Base-by-base conservation (phyloP, 257 asterid species). In the Gardenia jasminoides region DNA sequence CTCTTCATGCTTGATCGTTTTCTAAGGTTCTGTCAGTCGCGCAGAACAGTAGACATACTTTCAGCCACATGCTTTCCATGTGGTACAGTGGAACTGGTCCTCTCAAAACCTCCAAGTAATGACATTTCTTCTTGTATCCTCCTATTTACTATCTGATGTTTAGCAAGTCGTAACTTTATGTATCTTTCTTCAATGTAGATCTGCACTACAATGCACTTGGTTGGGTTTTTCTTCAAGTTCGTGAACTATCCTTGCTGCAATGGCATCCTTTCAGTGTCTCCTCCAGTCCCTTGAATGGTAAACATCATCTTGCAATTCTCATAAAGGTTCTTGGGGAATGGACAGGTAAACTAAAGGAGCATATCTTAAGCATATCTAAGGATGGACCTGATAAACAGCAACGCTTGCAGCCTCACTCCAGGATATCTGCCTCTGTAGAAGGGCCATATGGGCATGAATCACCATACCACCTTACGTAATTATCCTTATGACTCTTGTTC, bases 371-470 rank as follows among this genome's bases (percentile, higher is more conserved):
- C 54, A 36, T 70, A 5, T 72, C 91, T 6, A 81, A 85, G 75
- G 83, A 83, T 36, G 84, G 78, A 36, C 20, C 80, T 24, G 74
- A 81, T 46, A 74, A 80, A 78, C 84, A 68, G 66, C 85, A 52
- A 20, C 83, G 84, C 43, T 39, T 88, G 78, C 84, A 52, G 74
- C 78, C 78, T 70, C 52, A 48, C 7, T 56, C 85, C 66, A 87
- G 83, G 66, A 66, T 93, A 67, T 86, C 92, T 0, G 96, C 88
- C 66, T 93, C 88, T 0, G 84, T 93, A 31, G 98, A 93, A 81
- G 98, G 98, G 82, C 98, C 98, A 72, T 93, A 93, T 74, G 98
- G 98, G 20, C 96, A 93, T 84, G 97, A 88, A 86, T 90, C 92
- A 0, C 87, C 98, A 33, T 92, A 93, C 81, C 95, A 93, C 84